phyloP scores from a whole-genome alignment of 495 filamentous ascomycete genomes.

The Penicillium salamii region DNA sequence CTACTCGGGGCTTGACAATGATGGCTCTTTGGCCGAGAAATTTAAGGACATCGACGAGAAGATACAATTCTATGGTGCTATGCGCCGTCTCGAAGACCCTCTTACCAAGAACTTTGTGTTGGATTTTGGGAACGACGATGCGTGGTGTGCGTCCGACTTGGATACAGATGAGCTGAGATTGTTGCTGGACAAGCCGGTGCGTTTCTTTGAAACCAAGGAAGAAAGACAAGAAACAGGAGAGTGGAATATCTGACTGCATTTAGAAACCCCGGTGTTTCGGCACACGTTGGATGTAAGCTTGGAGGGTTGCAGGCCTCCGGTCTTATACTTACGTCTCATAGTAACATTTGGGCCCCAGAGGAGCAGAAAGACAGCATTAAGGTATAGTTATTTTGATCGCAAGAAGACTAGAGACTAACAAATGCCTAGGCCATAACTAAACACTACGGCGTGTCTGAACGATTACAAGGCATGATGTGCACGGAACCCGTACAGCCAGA shows the following conservation, averaged over 20 bases:
- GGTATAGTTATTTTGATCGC: conserved; percentile 17
- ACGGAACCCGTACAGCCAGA: conserved; percentile 44
- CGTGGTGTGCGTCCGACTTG: conserved; percentile 61
- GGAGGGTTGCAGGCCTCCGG: neutral
- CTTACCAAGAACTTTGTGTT: conserved; percentile 63
- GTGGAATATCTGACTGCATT: neutral
- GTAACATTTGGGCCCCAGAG: conserved; percentile 72
- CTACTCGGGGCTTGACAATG: conserved; percentile 31
- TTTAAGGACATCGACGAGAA: conserved; percentile 58
- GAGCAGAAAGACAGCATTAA: conserved; percentile 54
- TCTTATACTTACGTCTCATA: conserved; percentile 23
- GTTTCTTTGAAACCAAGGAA: neutral
- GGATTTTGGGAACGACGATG: conserved; percentile 64
- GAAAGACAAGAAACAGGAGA: neutral
- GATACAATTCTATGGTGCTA: conserved; percentile 40
- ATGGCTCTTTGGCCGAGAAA: conserved; percentile 19
- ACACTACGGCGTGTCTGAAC: conserved; percentile 65
- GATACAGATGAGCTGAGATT: conserved; percentile 38
- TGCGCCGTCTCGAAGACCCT: conserved; percentile 32
- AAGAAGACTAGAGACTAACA: neutral
- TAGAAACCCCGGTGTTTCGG: conserved; percentile 42
- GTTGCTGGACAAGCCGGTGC: conserved; percentile 33
- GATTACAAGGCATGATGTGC: conserved; percentile 65
- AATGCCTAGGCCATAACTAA: conserved; percentile 33
- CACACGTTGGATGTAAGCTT: conserved; percentile 66